phyloP scores from a whole-genome alignment of 1,284 basidiomycete genomes.

The Malassezia caprae region DNA sequence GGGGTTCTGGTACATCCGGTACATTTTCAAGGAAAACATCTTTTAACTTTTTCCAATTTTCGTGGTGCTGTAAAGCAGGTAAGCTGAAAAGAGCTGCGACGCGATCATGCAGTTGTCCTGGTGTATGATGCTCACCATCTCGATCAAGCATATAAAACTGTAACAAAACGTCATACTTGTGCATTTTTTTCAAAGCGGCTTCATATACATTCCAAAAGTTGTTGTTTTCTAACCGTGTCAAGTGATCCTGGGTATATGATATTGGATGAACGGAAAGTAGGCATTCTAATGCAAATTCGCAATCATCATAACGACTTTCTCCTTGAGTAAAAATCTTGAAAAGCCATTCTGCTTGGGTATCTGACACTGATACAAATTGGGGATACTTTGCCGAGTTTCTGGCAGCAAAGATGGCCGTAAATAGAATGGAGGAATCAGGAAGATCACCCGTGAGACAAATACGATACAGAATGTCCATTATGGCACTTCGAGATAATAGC shows the following conservation, averaged over 20 bases:
- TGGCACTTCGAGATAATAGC: constrained; percentile 62
- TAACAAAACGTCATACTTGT: constrained; percentile 65
- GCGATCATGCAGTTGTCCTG: constrained; percentile 55
- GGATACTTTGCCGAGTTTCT: constrained; percentile 94
- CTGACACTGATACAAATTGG: constrained; percentile 68
- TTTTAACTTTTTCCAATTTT: constrained; percentile 38
- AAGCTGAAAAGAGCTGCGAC: constrained; percentile 59
- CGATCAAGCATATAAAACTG: constrained; percentile 67
- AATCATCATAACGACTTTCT: constrained; percentile 60
- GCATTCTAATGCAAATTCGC: constrained; percentile 87
- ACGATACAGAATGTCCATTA: constrained; percentile 63
- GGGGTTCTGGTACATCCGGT: constrained; percentile 22
- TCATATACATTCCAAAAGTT: constrained; percentile 84
- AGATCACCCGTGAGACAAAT: not conserved
- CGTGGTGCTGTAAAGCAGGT: constrained; percentile 33
- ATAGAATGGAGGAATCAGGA: constrained; percentile 51
- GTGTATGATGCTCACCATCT: constrained; percentile 51
- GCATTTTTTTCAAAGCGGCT: constrained; percentile 64
- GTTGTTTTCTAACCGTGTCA: constrained; percentile 65
- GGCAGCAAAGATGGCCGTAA: constrained; percentile 88
- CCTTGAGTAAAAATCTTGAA: constrained; percentile 67
- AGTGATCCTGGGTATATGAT: constrained; percentile 61
- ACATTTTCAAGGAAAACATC: constrained; percentile 18
- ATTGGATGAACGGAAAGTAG: constrained; percentile 86
- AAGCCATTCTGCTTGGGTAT: constrained; percentile 62